Evolutionary conservation across 148 eudicot genomes (phyloP).

Genomic region (Arbutus unedo): DNA sequence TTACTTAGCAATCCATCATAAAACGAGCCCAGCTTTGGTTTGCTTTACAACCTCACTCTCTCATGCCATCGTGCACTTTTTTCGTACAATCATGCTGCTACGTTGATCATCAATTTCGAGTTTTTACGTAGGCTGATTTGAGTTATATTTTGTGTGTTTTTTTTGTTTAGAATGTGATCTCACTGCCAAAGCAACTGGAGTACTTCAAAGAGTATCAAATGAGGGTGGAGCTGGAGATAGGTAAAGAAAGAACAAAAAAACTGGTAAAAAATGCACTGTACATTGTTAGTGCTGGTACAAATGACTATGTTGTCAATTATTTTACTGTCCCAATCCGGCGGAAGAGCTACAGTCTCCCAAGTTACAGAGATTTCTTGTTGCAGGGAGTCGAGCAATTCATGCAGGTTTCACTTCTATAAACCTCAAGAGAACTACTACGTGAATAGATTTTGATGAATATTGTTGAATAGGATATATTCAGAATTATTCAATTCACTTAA

Average conservation of each 20-base stretch:
- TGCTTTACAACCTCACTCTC: too few relatives aligned
- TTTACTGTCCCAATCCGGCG: conserved; percentile 35
- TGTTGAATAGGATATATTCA: too few relatives aligned
- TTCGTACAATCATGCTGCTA: too few relatives aligned
- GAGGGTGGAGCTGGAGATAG: conserved; percentile 24
- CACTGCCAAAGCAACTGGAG: conserved; percentile 45
- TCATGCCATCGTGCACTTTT: neutral
- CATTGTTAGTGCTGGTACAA: conserved; percentile 38
- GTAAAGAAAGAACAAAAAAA: conserved; percentile 20
- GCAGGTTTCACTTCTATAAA: conserved; percentile 31
- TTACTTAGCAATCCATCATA: too few relatives aligned
- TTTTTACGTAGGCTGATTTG: neutral
- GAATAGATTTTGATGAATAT: too few relatives aligned
- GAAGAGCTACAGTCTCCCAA: conserved; percentile 24
- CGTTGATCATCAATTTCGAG: neutral
- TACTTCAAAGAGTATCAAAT: conserved; percentile 41
- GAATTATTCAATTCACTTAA: too few relatives aligned
- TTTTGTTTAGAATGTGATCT: conserved; percentile 44
- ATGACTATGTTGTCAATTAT: conserved; percentile 57
- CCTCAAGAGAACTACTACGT: too few relatives aligned
- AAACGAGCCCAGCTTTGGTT: too few relatives aligned
- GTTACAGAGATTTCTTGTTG: conserved; percentile 46
- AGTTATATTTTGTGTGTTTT: neutral
- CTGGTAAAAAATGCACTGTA: conserved; percentile 27
- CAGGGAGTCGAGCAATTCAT: conserved; percentile 32